Evolutionary conservation across 2,329 filamentous ascomycete genomes (phyloP).

Genomic region (Shiraia sp.): DNA sequence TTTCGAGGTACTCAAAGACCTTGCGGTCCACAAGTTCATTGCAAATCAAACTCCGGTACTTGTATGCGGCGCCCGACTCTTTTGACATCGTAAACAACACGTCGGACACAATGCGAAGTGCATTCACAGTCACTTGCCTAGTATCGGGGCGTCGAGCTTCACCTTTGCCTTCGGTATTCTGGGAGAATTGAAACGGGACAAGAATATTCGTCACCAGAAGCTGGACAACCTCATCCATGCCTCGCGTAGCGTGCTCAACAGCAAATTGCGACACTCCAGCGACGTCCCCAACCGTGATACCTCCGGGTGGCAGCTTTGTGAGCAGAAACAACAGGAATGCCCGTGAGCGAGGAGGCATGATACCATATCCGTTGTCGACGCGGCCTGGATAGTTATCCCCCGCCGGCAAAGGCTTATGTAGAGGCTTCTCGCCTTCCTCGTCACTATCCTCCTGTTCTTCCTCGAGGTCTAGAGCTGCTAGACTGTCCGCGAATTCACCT

Average conservation of each 20-base stretch:
- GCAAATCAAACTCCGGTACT: constrained; percentile 82
- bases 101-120: constrained; percentile 78
- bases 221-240: constrained; percentile 88
- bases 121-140: constrained; percentile 50
- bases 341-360: constrained; percentile 29
- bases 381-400: constrained; percentile 34
- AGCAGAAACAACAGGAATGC: constrained; percentile 83
- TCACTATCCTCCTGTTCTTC: constrained; percentile 60
- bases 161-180: constrained; percentile 23
- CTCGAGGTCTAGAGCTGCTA: constrained; percentile 75
- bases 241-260: constrained; percentile 81
- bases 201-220: constrained; percentile 83
- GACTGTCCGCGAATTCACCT: constrained; percentile 76
- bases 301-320: constrained; percentile 76
- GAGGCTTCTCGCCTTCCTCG: constrained; percentile 62
- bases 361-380: constrained; percentile 31
- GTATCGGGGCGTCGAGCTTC: constrained; percentile 24
- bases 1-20: constrained; percentile 75
- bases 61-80: constrained; percentile 60
- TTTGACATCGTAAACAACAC: constrained; percentile 67
- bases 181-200: constrained; percentile 68
- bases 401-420: constrained; percentile 28
- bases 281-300: constrained; percentile 79
- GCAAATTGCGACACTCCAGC: constrained; percentile 86
- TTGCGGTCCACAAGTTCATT: constrained; percentile 67